A percentile compares a stretch with the other conserved stretches of the same genome.
These are phyloP conservation scores for Ligustrum vulgare DNA, from an alignment of 257 asterid species.

Conservation along the genomic window DNA sequence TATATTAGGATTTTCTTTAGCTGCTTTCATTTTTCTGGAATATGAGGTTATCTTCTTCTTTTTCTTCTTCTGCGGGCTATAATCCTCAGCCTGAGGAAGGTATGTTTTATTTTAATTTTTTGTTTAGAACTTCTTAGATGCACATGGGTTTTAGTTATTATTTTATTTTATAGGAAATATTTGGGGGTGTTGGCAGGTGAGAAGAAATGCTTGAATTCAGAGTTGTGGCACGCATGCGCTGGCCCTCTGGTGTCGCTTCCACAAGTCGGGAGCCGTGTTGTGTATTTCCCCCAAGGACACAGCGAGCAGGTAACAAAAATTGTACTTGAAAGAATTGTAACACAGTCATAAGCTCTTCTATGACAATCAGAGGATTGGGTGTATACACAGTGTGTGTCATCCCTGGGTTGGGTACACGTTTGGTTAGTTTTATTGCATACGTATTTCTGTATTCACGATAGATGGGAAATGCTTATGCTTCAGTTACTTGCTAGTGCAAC, in stretches of 20 bases:
- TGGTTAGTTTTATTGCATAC: background rate
- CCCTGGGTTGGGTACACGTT: background rate
- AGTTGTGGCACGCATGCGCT: conserved; percentile 98
- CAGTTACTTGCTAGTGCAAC: background rate
- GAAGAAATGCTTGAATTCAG: conserved; percentile 91
- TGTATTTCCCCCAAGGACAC: conserved; percentile 92
- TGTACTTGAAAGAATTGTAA: conserved; percentile 1
- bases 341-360: background rate
- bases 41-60: conserved; percentile 71
- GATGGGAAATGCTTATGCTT: background rate
- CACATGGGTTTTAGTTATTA: conserved; percentile 3
- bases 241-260: conserved; percentile 96
- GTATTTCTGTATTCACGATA: background rate
- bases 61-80: conserved; percentile 48
- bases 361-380: background rate
- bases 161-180: background rate
- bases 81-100: conserved; percentile 80
- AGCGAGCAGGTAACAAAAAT: conserved; percentile 68
- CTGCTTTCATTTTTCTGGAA: conserved; percentile 36
- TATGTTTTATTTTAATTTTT: conserved; percentile 11
- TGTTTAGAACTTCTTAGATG: background rate
- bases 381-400: background rate
- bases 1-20: conserved; percentile 18
- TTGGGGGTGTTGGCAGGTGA: conserved; percentile 45
- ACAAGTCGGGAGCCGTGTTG: conserved; percentile 79